Base-by-base conservation (phyloP, 139 green algal genomes). In the Desmodesmus armatus region DNA sequence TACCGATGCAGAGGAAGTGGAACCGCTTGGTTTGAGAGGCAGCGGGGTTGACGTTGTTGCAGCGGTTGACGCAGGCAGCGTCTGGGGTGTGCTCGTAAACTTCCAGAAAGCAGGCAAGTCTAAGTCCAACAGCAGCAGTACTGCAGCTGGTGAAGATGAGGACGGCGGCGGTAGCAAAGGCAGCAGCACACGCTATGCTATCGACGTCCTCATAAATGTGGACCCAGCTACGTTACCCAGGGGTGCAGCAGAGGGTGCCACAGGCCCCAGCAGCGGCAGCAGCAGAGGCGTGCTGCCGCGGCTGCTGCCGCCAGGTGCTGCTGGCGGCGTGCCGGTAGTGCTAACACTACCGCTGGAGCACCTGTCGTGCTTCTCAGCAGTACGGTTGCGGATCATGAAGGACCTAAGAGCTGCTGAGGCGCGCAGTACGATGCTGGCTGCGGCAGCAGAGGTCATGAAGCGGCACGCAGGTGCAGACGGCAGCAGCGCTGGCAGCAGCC, bases 31-130 rank as follows among this genome's bases (percentile, higher is more conserved):
- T n/a, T n/a, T n/a, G n/a, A 40, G 58, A 33, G 53, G 70, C 21
- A 63, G 63, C 21, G 81, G 78, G 41, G 65, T 44, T 41, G 85
- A 43, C 53, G 80, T 84, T 37, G 37, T 88, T 37, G 78, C 70
- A 1, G 58, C 67, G 21, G 82, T 88, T 17, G 85, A 86, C 13
- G 73, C 70, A 23, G n/a, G n/a, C n/a, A 77, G 66, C n/a, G 91
- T 92, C 37, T 98, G 95, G 96, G 96, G 88, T 2, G 88, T 94
- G 15, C 85, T 98, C 5, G 85, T 98, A 7, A 95, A 94, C 69
- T 98, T 98, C 87, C 89, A 98, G 80, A 91, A 90, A 7, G 81
- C 89, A 6, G 90, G 88, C 31, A 91, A 88, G 44, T 17, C 63
- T 33, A 78, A 41, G 73, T 33, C 55, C 35, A 60, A 81, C 47